These are phyloP conservation scores for Vigna unguiculata DNA, from an alignment of 306 rosid genomes.

Conservation along the genomic window DNA sequence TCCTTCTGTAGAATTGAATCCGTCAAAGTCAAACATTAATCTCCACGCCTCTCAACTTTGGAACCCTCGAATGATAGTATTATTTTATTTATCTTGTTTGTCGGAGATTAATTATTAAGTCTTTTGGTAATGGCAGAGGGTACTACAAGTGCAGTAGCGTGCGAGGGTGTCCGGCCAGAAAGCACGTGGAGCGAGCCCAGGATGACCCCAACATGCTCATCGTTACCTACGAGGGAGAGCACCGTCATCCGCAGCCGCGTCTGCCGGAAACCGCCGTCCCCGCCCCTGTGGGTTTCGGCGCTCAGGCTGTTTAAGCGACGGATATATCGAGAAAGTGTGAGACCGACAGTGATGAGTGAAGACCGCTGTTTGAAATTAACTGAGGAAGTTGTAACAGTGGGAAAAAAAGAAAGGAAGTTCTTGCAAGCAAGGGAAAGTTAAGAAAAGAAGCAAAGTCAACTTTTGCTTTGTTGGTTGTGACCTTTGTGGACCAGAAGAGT, in stretches of 20 bases:
- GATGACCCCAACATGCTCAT: slow-evolving; percentile 51
- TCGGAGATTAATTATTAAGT: neutral
- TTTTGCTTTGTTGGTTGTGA: slow-evolving; percentile 39
- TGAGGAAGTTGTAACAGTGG: neutral
- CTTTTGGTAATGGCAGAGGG: slow-evolving; percentile 52
- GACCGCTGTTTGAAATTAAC: neutral
- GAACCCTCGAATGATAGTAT: neutral
- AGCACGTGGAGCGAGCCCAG: slow-evolving; percentile 82
- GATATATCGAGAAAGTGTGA: neutral
- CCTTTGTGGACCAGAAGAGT: slow-evolving; percentile 48
- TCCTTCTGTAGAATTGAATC: neutral
- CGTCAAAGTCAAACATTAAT: slow-evolving; percentile 40
- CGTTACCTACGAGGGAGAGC: slow-evolving; percentile 51
- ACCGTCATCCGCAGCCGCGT: slow-evolving; percentile 35
- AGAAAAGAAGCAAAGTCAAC: slow-evolving; percentile 36
- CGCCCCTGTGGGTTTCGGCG: neutral
- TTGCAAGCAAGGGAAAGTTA: slow-evolving; percentile 18
- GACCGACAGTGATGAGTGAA: neutral
- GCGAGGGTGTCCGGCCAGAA: slow-evolving; percentile 85
- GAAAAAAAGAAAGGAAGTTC: slow-evolving; percentile 3
- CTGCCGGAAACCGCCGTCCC: neutral
- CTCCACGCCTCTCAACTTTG: neutral
- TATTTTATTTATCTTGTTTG: neutral
- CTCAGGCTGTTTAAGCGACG: slow-evolving; percentile 24
- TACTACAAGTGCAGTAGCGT: slow-evolving; percentile 82